Conservation (phyloP, 2,329 filamentous ascomycete species). For the Penicillium polonicum region DNA sequence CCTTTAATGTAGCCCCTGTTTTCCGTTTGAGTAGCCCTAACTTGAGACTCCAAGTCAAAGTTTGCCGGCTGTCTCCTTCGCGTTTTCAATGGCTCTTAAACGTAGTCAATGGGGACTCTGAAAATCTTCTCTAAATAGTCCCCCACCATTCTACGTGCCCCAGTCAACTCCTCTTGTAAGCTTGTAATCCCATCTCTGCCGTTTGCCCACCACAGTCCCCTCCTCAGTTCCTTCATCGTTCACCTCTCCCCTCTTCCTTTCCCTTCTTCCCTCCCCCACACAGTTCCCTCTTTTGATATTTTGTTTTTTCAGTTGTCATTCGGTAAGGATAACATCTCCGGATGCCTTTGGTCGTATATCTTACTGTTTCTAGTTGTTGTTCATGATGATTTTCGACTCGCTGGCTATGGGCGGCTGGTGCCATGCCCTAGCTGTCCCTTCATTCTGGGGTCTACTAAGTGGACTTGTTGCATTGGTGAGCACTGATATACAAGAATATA, state of each 20-base stretch:
- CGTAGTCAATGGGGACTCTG: background rate
- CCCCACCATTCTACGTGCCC: too few relatives aligned
- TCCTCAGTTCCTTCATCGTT: background rate
- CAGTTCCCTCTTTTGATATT: background rate
- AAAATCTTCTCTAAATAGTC: background rate
- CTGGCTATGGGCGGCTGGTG: background rate
- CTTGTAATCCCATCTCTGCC: background rate
- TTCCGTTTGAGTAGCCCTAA: conserved; percentile 7
- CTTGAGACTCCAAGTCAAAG: background rate
- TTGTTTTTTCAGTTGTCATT: background rate
- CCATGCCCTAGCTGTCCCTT: background rate
- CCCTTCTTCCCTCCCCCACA: background rate
- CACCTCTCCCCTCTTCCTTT: background rate
- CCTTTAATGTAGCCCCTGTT: background rate
- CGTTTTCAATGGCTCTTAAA: background rate
- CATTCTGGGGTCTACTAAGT: conserved; percentile 1
- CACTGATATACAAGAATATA: background rate
- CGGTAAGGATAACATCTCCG: background rate
- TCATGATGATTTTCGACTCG: background rate
- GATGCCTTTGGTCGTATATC: background rate
- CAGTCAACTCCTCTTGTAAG: too few relatives aligned
- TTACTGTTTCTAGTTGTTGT: background rate
- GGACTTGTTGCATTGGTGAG: conserved; percentile 9
- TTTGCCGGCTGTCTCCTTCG: conserved; percentile 3
- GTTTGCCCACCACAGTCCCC: background rate